A percentile compares a stretch with the other conserved stretches of the same genome.
These are phyloP conservation scores for Mortierella sp. DNA, from an alignment of 371 early-diverging fungal species.

Conservation along the genomic window DNA sequence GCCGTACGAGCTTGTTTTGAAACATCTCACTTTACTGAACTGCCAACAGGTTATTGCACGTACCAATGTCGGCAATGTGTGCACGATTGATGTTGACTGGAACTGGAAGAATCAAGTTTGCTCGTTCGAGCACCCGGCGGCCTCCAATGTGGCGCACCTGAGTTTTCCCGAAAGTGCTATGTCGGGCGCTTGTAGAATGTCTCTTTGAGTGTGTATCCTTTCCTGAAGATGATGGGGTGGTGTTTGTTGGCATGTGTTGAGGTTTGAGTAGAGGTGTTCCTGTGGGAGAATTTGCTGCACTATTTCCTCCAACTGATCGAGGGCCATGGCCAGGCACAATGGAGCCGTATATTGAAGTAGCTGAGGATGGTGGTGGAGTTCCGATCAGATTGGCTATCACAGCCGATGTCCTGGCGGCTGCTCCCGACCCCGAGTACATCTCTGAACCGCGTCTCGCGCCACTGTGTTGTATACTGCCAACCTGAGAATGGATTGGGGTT, in stretches of 20 bases:
- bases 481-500: slow-evolving; percentile 37
- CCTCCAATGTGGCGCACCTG: slow-evolving; percentile 36
- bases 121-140: slow-evolving; percentile 66
- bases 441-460: slow-evolving; percentile 48
- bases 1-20: background rate
- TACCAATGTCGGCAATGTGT: slow-evolving; percentile 82
- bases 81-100: slow-evolving; percentile 87
- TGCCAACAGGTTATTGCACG: background rate
- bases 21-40: background rate
- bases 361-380: slow-evolving; percentile 18
- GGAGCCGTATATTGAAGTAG: slow-evolving; percentile 12
- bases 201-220: slow-evolving; percentile 16
- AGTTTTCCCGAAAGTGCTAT: slow-evolving; percentile 12
- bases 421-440: slow-evolving; percentile 12
- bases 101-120: slow-evolving; percentile 79
- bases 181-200: background rate
- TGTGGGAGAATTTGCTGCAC: slow-evolving; percentile 38
- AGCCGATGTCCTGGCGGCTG: slow-evolving; percentile 32
- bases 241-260: slow-evolving; percentile 30
- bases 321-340: slow-evolving; percentile 17
- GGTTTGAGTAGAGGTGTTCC: slow-evolving; percentile 52
- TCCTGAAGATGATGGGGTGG: slow-evolving; percentile 2
- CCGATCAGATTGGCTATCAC: slow-evolving; percentile 44
- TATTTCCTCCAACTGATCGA: slow-evolving; percentile 36
- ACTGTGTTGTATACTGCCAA: slow-evolving; percentile 22